Conservation (phyloP, 2,329 filamentous ascomycete genomes). For the Pseudogymnoascus sp. region DNA sequence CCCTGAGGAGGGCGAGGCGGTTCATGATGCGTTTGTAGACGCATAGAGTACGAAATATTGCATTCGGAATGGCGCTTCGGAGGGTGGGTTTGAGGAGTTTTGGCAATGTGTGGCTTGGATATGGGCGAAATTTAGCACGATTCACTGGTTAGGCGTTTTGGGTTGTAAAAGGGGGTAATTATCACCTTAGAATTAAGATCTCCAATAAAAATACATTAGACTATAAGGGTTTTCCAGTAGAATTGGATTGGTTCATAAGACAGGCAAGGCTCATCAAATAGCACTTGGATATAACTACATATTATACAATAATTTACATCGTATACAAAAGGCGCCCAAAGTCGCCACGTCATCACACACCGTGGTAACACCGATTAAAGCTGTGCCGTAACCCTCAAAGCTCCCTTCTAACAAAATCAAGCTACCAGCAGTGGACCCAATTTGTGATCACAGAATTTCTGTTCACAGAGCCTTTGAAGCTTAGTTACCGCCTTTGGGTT, state of each 20-base stretch:
- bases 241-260: background rate
- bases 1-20: slow-evolving; percentile 63
- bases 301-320: slow-evolving; percentile 6
- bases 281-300: background rate
- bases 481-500: background rate
- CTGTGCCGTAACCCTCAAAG: background rate
- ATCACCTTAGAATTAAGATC: background rate
- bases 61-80: background rate
- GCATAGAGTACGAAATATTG: slow-evolving; percentile 8
- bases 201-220: background rate
- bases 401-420: background rate
- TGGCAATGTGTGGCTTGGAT: background rate
- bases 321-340: background rate
- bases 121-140: background rate
- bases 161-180: background rate
- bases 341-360: background rate
- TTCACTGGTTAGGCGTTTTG: background rate
- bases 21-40: slow-evolving; percentile 23
- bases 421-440: background rate
- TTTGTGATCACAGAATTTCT: background rate
- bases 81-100: background rate
- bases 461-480: background rate
- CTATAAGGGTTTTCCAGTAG: background rate
- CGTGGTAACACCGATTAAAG: background rate
- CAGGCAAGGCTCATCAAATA: background rate